These are phyloP conservation scores for Phytomonas francai DNA, from an alignment of 208 protist genomes.

Conservation along the genomic window DNA sequence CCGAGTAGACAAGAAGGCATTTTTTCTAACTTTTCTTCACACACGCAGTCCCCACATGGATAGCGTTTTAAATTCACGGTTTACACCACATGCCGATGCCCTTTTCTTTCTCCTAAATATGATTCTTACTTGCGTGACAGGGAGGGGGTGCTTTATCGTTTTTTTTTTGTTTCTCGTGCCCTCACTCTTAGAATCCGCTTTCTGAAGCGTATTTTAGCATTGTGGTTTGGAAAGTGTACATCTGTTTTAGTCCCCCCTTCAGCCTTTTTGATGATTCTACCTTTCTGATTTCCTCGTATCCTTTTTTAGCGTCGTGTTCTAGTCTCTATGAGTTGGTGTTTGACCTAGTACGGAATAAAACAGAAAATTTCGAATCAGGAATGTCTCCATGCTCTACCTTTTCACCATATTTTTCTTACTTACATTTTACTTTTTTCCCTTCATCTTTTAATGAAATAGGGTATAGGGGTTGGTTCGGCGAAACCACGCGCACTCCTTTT, in stretches of 20 bases:
- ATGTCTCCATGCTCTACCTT: not conserved
- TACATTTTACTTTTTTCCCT: not conserved
- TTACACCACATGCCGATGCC: not conserved
- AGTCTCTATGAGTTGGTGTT: not conserved
- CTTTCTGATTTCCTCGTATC: not conserved
- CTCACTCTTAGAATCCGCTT: not conserved
- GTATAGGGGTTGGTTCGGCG: not conserved
- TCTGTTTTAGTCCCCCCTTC: not conserved
- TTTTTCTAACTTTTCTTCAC: not conserved
- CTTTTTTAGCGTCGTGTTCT: not conserved
- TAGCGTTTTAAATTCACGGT: not conserved
- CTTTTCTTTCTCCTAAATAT: not conserved
- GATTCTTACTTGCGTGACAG: not conserved
- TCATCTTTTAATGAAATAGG: not conserved
- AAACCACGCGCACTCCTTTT: not conserved
- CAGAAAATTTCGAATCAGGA: not conserved
- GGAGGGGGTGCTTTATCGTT: not conserved
- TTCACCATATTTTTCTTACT: not conserved
- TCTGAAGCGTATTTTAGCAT: not conserved
- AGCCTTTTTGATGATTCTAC: not conserved
- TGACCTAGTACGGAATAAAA: not conserved
- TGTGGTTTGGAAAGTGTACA: not conserved
- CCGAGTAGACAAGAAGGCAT: slow-evolving; percentile 1
- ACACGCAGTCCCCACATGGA: not conserved
- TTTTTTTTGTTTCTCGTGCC: not conserved